Evolutionary conservation across 768 basidiomycete genomes (phyloP), one percentile per base, ranked within the genome.

Genomic region (Lepiota subincarnata): DNA sequence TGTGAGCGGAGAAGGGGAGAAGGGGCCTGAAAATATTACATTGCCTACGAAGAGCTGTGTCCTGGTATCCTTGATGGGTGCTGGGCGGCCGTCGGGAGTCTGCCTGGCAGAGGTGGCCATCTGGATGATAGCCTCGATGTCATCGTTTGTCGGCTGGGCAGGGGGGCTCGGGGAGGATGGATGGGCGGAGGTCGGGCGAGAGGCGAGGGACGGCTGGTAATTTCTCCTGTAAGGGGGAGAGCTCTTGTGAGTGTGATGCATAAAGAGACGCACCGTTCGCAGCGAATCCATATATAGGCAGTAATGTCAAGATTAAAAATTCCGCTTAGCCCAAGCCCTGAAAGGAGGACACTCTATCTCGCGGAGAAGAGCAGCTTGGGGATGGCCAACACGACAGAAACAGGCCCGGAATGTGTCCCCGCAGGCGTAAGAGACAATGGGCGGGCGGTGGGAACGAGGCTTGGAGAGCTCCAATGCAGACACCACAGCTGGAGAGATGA

Each of bases 1-100:
- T 40, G 48, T 55, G 39, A 51, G 40, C 43, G 59, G 31, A 50
- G 48, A 50, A 53, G 8, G 47, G 8, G 45, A 44, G 45, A 51
- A 50, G 18, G 19, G 34, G 13, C 53, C 46, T 38, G 44, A 19
- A 53, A n/a, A 51, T 42, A 37, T 41, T 69, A 95, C 93, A 69
- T 99, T 99, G 57, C 93, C 94, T 20, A 98, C 90, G 63, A 96
- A 98, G 6, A 99, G 79, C 71, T 98, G 95, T 0, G 95, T 94
- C 49, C 96, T 79, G 3, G 93, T 96, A 68, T 99, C 96, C 50
- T 83, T 80, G 36, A 80, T 71, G 0, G 82, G 82, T 43, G 60
- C 62, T 1, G 66, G 41, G 50, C 79, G 70, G 43, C 75, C 71
- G 59, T 83, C 81, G 18, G 72, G 62, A 1, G 80, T 66, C 2